Evolutionary conservation across 495 filamentous ascomycete genomes (phyloP).

Genomic region (Annulohypoxylon nitens): DNA sequence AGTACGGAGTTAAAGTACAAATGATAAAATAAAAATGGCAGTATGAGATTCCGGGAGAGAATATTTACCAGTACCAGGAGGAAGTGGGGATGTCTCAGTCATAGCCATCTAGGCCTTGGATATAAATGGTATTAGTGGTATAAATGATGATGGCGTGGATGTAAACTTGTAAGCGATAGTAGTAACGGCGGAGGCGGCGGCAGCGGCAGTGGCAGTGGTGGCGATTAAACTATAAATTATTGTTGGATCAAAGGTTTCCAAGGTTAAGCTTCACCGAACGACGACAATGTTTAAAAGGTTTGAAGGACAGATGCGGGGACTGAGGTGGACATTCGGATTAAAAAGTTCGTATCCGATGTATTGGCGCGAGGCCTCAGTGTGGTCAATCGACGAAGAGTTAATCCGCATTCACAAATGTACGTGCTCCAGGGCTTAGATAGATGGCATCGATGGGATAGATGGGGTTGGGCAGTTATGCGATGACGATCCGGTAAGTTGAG

Average conservation of each 20-base stretch:
- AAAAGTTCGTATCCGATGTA: slow-evolving; percentile 22
- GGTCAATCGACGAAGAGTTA: slow-evolving; percentile 27
- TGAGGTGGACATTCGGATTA: slow-evolving; percentile 1
- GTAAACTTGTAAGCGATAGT: neutral
- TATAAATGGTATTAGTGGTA: slow-evolving; percentile 3
- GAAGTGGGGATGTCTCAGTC: slow-evolving; percentile 71
- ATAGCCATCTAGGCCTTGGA: slow-evolving; percentile 69
- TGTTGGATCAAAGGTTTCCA: slow-evolving; percentile 13
- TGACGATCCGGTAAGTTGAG: slow-evolving; percentile 16
- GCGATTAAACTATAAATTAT: slow-evolving; percentile 31
- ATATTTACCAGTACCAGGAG: slow-evolving; percentile 74
- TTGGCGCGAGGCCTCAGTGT: slow-evolving; percentile 23
- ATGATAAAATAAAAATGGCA: slow-evolving; percentile 1
- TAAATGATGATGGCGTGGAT: neutral
- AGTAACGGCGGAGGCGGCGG: too few relatives aligned
- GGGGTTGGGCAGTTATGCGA: slow-evolving; percentile 41
- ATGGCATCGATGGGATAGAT: neutral
- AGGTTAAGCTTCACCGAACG: slow-evolving; percentile 24
- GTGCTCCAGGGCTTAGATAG: slow-evolving; percentile 1
- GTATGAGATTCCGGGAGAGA: slow-evolving; percentile 11
- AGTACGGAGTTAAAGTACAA: slow-evolving; percentile 22
- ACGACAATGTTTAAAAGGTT: neutral
- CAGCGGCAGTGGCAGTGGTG: slow-evolving; percentile 2
- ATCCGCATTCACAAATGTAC: slow-evolving; percentile 11
- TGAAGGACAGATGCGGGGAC: slow-evolving; percentile 15